Evolutionary conservation across 192 early-diverging fungal species (phyloP).

Genomic region (Funneliformis mosseae): DNA sequence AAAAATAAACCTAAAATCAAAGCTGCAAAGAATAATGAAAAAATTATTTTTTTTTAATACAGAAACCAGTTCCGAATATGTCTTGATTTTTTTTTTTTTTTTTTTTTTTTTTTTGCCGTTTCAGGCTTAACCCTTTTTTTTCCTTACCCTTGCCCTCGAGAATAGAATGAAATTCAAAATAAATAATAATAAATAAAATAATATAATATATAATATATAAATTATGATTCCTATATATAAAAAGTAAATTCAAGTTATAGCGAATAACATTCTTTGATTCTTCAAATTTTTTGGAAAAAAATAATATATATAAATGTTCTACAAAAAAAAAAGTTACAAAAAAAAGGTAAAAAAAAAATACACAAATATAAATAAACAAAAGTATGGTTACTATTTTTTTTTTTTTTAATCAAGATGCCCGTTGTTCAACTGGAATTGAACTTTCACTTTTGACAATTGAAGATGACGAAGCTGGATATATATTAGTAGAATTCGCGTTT

Average conservation of each 20-base stretch:
- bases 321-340: too few species aligned
- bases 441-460: constrained; percentile 7
- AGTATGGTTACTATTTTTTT: background rate
- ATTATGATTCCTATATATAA: background rate
- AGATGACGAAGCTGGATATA: constrained; percentile 6
- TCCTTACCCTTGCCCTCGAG: background rate
- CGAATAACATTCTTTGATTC: background rate
- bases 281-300: background rate
- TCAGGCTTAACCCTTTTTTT: background rate
- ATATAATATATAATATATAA: background rate
- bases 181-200: background rate
- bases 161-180: background rate
- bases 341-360: background rate
- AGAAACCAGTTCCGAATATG: constrained; percentile 26
- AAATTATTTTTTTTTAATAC: background rate
- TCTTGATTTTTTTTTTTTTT: background rate
- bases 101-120: background rate
- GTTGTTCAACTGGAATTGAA: constrained; percentile 33
- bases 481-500: background rate
- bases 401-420: constrained; percentile 16
- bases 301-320: background rate
- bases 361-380: background rate
- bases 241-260: background rate
- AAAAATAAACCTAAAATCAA: background rate
- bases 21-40: background rate